Evolutionary conservation across 305 asterid genomes (phyloP), one percentile per base, ranked within the genome.

Genomic region (Ajuga reptans): DNA sequence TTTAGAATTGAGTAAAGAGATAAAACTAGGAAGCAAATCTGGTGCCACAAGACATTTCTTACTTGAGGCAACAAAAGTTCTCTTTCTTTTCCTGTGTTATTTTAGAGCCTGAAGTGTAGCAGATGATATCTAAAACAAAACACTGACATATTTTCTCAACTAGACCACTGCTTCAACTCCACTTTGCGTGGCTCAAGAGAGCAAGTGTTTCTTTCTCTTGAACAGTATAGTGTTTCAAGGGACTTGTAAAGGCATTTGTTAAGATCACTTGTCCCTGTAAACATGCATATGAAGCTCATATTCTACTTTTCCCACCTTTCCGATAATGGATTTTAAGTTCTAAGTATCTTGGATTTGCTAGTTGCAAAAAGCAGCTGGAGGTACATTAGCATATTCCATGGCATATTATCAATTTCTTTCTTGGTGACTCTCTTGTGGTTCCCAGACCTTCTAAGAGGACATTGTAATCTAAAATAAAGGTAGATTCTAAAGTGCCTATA

Each of bases 21-120:
- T 31, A 9, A 57, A 58, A 58, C 15, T 54, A 57, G 12, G 49
- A 67, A 47, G 33, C 11, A 36, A 36, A 55, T 58, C 10, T 1
- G 14, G 43, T 36, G 71, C 31, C 76, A 46, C 17, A 3, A 75
- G 34, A 57, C 47, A 50, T 11, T 47, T 49, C 9, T 64, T 34
- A 7, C 12, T 31, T 9, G 34, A 49, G 70, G 21, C n/a, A 55
- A 24, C 9, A 9, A 49, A 64, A 58, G n/a, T 70, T 16, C 46
- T 31, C 37, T 41, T 6, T 58, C 37, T 31, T 39, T 3, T 24
- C 7, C 27, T 45, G 14, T 21, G 70, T 66, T 54, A 75, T 14
- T 49, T 64, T 16, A 27, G 43, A 39, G 36, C 29, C 14, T 16
- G 33, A 31, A 18, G 34, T 1, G 17, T 29, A 36, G 68, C 55